A percentile compares a stretch with the other conserved stretches of the same genome.
Evolutionary conservation across 2,329 filamentous ascomycete species (phyloP).

Genomic region (Uncinocarpus reesii): DNA sequence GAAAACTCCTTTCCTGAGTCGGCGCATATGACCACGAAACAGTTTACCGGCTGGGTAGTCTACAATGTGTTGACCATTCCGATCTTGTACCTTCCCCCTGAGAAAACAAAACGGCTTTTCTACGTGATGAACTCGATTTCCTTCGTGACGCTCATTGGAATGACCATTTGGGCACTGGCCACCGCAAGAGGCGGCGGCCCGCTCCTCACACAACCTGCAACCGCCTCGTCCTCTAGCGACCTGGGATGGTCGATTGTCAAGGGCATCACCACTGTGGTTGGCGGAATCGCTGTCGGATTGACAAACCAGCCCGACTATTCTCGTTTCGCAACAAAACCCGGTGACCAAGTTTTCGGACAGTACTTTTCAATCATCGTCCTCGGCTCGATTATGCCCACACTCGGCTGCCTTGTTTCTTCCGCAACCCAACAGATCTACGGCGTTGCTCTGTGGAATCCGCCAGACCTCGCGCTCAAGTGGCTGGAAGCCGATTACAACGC

Average conservation of each 20-base stretch:
- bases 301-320: conserved; percentile 41
- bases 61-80: conserved; percentile 32
- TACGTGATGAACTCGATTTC: conserved; percentile 10
- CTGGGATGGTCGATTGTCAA: conserved; percentile 32
- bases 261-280: conserved; percentile 37
- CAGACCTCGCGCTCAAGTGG: conserved; percentile 33
- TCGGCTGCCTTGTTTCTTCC: conserved; percentile 33
- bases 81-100: conserved; percentile 36
- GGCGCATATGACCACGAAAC: conserved; percentile 27
- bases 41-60: conserved; percentile 31
- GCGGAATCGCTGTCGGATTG: conserved; percentile 35
- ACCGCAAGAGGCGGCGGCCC: conserved; percentile 6
- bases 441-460: conserved; percentile 37
- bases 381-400: conserved; percentile 32
- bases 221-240: conserved; percentile 9
- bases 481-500: conserved; percentile 26
- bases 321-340: conserved; percentile 26
- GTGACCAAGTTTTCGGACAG: conserved; percentile 37
- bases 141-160: conserved; percentile 8
- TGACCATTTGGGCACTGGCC: conserved; percentile 8
- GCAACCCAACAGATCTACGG: conserved; percentile 27
- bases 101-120: conserved; percentile 9
- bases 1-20: conserved; percentile 28
- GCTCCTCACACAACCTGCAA: conserved; percentile 12
- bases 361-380: conserved; percentile 32